Evolutionary conservation across 2,329 filamentous ascomycete genomes (phyloP), one percentile per base, ranked within the genome.

Genomic region (Penicillium freii): DNA sequence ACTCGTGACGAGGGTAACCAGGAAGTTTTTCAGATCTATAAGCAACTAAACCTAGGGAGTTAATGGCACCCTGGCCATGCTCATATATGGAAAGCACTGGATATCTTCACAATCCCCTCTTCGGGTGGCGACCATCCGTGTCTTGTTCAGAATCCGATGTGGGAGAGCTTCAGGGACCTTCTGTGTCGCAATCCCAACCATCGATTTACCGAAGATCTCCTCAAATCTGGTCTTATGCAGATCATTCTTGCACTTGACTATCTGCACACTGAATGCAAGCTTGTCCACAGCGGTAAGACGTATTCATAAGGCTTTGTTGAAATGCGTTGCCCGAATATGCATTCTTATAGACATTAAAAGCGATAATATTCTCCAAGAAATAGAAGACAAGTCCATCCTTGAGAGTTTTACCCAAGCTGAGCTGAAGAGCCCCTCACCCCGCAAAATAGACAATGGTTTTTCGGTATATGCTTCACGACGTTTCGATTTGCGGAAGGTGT

Each of bases 171-270:
- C 43, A 69, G 61, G 39, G 72, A 77, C 48, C 56, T 79, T 13
- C 69, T 76, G 1, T 68, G 65, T 33, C 73, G 74, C 25, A 75
- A 78, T 46, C 70, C 75, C 4, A 62, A 34, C 2, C 65, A 71
- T 61, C 68, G 76, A 23, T 75, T 79, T 44, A 71, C 73, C 13
- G 64, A 73, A 33, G 65, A 73, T 23, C 64, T 80, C 17, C 62
- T 80, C 13, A 75, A 73, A 58, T 59, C 60, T 23, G 69, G 72
- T 38, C 66, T 81, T 38, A 62, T 65, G 54, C 71, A 73, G 34
- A 31, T 75, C 5, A 74, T 80, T 23, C 70, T 71, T 38, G 77
- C 76, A 19, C 71, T 80, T 5, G 75, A 80, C 25, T 65, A 73
- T 8, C 19, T 51, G n/a, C 49, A 51, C 27, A 51, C 38, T 17